These are phyloP conservation scores for Porodaedalea pini DNA, from an alignment of 1,284 basidiomycete species.

Conservation along the genomic window DNA sequence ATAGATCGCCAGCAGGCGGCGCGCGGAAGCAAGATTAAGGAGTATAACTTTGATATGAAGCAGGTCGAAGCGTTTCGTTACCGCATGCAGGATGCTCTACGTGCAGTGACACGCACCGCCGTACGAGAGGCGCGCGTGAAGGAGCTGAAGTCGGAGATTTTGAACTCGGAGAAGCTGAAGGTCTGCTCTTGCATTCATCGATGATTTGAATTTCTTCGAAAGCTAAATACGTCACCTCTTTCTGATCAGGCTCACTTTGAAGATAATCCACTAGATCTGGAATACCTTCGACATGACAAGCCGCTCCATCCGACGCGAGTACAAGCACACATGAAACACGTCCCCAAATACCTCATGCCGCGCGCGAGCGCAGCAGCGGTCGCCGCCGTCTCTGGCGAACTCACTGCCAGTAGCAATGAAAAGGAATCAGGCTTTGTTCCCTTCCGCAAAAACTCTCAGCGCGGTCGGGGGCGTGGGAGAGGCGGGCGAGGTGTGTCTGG, in stretches of 20 bases:
- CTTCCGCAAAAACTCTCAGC: conserved; percentile 55
- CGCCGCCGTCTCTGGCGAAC: conserved; percentile 23
- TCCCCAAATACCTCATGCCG: conserved; percentile 92
- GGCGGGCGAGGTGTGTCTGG: conserved; percentile 41
- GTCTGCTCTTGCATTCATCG: conserved; percentile 41
- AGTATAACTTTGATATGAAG: conserved; percentile 91
- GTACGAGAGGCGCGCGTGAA: conserved; percentile 92
- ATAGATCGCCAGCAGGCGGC: conserved; percentile 75
- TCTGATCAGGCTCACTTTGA: conserved; percentile 86
- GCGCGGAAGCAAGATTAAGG: conserved; percentile 76
- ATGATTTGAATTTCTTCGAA: background rate
- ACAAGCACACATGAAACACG: conserved; percentile 92
- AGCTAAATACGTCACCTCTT: background rate
- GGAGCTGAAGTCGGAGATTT: conserved; percentile 90
- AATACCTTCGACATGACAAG: conserved; percentile 93
- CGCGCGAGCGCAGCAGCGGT: conserved; percentile 54
- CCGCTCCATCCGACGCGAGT: conserved; percentile 85
- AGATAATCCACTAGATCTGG: conserved; percentile 92
- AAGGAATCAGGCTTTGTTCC: conserved; percentile 57
- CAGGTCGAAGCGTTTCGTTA: conserved; percentile 99
- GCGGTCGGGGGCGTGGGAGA: conserved; percentile 46
- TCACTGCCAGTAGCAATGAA: conserved; percentile 23
- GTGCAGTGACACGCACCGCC: conserved; percentile 82
- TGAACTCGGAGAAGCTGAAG: conserved; percentile 96
- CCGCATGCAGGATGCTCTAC: conserved; percentile 94